phyloP scores from a whole-genome alignment of 1,284 basidiomycete genomes.

The Ceratobasidium sp. region DNA sequence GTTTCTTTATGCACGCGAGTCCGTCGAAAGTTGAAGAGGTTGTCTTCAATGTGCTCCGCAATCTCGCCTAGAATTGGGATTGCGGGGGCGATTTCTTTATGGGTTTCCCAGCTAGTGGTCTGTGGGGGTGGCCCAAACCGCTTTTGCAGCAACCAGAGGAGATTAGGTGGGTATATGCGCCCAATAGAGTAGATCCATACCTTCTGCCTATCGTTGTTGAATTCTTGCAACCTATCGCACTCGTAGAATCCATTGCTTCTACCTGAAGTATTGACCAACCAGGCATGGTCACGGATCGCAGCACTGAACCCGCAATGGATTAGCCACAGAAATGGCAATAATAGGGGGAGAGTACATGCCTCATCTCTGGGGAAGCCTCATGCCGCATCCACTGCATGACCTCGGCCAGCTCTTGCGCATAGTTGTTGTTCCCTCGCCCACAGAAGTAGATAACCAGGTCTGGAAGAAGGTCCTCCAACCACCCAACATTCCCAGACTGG shows the following conservation, averaged over 20 bases:
- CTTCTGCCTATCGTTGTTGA: background rate
- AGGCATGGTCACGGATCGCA: too few relatives aligned
- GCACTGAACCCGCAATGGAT: background rate
- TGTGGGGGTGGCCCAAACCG: background rate
- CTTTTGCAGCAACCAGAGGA: background rate
- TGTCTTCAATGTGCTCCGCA: background rate
- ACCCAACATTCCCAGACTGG: background rate
- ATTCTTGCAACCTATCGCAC: too few relatives aligned
- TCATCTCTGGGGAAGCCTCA: background rate
- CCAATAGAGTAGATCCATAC: background rate
- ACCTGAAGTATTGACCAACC: too few relatives aligned
- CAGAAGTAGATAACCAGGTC: background rate
- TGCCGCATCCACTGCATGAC: background rate
- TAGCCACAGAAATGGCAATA: background rate
- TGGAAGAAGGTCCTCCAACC: background rate
- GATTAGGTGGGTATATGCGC: conserved; percentile 1
- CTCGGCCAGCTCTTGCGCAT: background rate
- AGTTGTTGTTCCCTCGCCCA: background rate
- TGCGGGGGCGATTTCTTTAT: background rate
- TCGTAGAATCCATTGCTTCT: too few relatives aligned
- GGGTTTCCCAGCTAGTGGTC: background rate
- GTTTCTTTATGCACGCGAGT: background rate
- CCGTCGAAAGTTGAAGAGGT: background rate
- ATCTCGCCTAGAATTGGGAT: background rate
- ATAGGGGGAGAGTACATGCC: background rate